phyloP scores from a whole-genome alignment of 495 filamentous ascomycete genomes.

The Tuber microsphaerosporum region DNA sequence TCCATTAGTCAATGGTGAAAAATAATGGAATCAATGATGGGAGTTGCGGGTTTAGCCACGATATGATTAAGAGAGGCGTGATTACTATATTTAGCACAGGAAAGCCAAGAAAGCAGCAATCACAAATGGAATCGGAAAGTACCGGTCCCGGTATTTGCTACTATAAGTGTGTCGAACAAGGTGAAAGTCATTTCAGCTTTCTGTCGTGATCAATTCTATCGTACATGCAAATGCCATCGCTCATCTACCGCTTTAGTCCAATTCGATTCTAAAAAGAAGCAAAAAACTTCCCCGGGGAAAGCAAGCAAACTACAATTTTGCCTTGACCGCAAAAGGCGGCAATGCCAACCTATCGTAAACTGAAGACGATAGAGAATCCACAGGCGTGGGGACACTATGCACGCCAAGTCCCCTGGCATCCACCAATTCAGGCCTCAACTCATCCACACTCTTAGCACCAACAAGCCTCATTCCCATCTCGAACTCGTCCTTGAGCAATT shows the following conservation, averaged over 20 bases:
- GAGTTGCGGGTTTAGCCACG: neutral
- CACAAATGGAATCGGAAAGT: neutral
- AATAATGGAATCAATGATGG: neutral
- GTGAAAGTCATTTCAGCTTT: neutral
- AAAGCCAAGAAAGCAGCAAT: neutral
- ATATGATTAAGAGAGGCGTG: too few relatives aligned
- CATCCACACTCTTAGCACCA: conserved; percentile 62
- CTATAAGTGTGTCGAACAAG: neutral
- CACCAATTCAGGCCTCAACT: conserved; percentile 70
- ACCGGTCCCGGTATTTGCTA: too few relatives aligned
- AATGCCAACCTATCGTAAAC: conserved; percentile 61
- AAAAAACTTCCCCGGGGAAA: neutral
- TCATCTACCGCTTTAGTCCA: neutral
- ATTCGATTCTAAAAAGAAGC: neutral
- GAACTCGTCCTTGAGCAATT: conserved; percentile 94
- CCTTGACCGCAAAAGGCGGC: conserved; percentile 55
- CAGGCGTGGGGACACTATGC: conserved; percentile 55
- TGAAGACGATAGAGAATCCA: conserved; percentile 55
- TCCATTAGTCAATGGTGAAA: neutral
- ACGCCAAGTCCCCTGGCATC: conserved; percentile 66
- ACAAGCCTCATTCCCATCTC: conserved; percentile 98
- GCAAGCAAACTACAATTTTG: conserved; percentile 46
- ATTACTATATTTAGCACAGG: neutral
- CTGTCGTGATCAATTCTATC: neutral
- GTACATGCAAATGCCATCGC: neutral